Percentiles rank a stretch among this genome's conserved stretches.
phyloP scores from a whole-genome alignment of 352 stramenopile genomes.

The Phytophthora palmivora region DNA sequence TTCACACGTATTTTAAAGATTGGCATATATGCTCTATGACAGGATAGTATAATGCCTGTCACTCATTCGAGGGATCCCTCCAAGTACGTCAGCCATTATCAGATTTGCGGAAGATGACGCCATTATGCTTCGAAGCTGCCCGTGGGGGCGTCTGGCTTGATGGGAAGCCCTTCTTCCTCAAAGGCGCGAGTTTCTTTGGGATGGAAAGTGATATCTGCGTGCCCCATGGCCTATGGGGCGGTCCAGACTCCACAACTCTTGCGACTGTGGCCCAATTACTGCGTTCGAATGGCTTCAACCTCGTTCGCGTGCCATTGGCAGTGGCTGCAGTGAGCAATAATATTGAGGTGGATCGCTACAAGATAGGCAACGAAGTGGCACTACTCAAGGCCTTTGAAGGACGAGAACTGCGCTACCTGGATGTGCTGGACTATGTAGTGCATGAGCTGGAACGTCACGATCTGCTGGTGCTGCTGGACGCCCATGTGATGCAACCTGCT shows the following conservation, averaged over 20 bases:
- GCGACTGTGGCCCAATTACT: constrained; percentile 44
- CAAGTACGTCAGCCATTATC: constrained; percentile 12
- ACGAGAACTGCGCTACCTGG: constrained; percentile 49
- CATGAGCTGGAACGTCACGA: constrained; percentile 34
- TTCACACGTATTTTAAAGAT: background rate
- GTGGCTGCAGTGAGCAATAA: constrained; percentile 54
- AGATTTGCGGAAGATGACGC: constrained; percentile 15
- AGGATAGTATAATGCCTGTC: background rate
- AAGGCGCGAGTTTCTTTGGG: constrained; percentile 69
- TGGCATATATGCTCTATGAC: background rate
- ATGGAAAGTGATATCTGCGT: constrained; percentile 71
- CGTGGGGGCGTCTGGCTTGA: constrained; percentile 47
- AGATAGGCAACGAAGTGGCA: constrained; percentile 52
- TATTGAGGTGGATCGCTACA: constrained; percentile 38
- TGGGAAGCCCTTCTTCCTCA: constrained; percentile 48
- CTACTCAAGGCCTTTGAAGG: constrained; percentile 39
- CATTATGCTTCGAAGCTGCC: constrained; percentile 41
- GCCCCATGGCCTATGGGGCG: constrained; percentile 68
- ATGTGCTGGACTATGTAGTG: constrained; percentile 62
- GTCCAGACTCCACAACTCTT: constrained; percentile 56
- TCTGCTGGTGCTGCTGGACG: constrained; percentile 58
- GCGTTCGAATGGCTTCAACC: constrained; percentile 52
- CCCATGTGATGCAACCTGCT: constrained; percentile 51
- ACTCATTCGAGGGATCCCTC: too few species aligned
- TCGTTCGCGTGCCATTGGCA: constrained; percentile 58